A percentile compares a stretch with the other conserved stretches of the same genome.
Conservation (phyloP, 257 asterid genomes). For the Pogostemon cablin region DNA sequence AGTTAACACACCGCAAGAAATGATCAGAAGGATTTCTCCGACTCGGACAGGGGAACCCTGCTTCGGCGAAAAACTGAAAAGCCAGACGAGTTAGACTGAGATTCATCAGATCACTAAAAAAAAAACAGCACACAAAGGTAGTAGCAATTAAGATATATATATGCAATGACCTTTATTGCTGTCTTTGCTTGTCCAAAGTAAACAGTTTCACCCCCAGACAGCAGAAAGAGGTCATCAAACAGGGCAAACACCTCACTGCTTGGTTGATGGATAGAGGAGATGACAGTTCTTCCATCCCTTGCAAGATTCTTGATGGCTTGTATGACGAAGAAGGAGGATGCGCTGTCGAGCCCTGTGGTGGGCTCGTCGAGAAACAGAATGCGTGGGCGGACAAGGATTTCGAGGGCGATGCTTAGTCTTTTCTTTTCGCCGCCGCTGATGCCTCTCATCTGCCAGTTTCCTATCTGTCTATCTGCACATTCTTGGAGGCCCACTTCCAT, state of each 20-base stretch:
- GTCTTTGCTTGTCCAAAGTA: conserved; percentile 85
- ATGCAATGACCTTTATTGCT: conserved; percentile 61
- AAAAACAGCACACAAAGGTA: too few species aligned
- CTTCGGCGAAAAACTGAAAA: conserved; percentile 84
- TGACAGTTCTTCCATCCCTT: conserved; percentile 89
- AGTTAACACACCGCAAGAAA: conserved; percentile 85
- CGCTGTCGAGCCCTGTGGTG: conserved; percentile 94
- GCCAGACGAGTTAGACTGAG: not conserved
- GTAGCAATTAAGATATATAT: too few species aligned
- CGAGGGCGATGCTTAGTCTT: conserved; percentile 88
- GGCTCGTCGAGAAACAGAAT: conserved; percentile 93
- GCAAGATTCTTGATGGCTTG: conserved; percentile 87
- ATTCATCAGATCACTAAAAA: too few species aligned
- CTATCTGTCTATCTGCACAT: conserved; percentile 73
- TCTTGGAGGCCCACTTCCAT: conserved; percentile 89
- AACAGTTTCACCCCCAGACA: conserved; percentile 87
- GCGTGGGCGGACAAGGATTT: conserved; percentile 79
- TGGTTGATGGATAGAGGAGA: conserved; percentile 94
- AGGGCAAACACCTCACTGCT: conserved; percentile 92
- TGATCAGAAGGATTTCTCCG: conserved; percentile 96
- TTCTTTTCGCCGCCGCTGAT: conserved; percentile 96
- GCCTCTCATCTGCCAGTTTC: conserved; percentile 91
- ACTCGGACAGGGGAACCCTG: conserved; percentile 98
- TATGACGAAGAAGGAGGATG: conserved; percentile 86
- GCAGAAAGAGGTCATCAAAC: conserved; percentile 83